Percentiles rank a stretch among this genome's conserved stretches.
phyloP scores from a whole-genome alignment of 148 eudicot species.

The Vaccinium myrtillus region DNA sequence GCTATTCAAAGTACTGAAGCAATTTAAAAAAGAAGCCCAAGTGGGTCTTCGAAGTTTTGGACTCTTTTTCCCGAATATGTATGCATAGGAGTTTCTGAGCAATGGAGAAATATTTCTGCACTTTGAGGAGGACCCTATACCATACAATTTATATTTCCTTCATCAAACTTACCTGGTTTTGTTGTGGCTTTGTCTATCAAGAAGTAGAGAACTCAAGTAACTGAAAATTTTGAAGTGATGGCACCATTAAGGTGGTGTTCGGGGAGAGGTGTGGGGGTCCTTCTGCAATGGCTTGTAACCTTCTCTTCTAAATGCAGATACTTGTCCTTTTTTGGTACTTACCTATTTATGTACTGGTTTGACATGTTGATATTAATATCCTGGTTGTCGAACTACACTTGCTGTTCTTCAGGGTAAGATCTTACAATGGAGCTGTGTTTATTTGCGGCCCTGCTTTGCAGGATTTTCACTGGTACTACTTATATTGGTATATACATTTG shows the following conservation, averaged over 20 bases:
- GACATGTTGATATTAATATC: neutral
- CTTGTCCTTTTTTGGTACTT: neutral
- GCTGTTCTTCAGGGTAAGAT: neutral
- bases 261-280: neutral
- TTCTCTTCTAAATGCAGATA: constrained; percentile 4
- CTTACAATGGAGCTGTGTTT: neutral
- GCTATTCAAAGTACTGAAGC: constrained; percentile 1
- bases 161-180: neutral
- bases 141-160: neutral
- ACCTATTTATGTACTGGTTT: neutral
- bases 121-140: constrained; percentile 5
- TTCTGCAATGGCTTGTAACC: constrained; percentile 1
- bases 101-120: constrained; percentile 11
- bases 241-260: neutral
- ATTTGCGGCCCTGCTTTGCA: neutral
- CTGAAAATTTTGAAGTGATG: constrained; percentile 4
- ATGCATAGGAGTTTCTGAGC: constrained; percentile 11
- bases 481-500: neutral
- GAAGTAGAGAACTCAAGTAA: neutral
- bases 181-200: neutral
- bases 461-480: neutral
- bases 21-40: constrained; percentile 28
- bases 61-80: constrained; percentile 10
- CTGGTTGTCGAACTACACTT: neutral
- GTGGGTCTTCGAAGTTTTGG: constrained; percentile 46